These are phyloP conservation scores for Ceratocystis colombiana DNA, from an alignment of 2,329 filamentous ascomycete genomes.

Conservation along the genomic window DNA sequence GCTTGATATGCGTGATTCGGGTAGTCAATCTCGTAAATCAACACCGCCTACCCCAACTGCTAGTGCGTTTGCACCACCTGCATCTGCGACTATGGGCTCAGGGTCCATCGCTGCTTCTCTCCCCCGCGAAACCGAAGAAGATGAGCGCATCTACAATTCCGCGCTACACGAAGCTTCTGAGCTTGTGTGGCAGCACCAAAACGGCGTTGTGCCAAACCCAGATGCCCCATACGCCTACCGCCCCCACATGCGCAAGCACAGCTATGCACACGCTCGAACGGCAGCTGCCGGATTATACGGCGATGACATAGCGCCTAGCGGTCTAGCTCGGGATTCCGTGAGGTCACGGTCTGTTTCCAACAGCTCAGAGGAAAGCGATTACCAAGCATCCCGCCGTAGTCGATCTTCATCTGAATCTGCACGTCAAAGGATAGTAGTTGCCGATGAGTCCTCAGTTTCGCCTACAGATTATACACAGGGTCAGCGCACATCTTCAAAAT, in stretches of 20 bases:
- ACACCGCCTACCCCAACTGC: constrained; percentile 14
- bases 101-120: constrained; percentile 24
- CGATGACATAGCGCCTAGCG: constrained; percentile 39
- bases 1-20: constrained; percentile 47
- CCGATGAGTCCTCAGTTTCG: constrained; percentile 21
- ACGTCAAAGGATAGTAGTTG: constrained; percentile 6
- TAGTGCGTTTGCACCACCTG: constrained; percentile 19
- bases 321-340: constrained; percentile 36
- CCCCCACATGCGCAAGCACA: constrained; percentile 58
- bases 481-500: constrained; percentile 19
- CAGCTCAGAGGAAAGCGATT: constrained; percentile 44
- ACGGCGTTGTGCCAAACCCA: constrained; percentile 44
- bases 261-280: constrained; percentile 57
- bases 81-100: background rate
- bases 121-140: constrained; percentile 41
- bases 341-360: constrained; percentile 41
- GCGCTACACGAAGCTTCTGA: constrained; percentile 70
- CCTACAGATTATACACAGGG: constrained; percentile 15
- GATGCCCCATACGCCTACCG: constrained; percentile 58
- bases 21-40: constrained; percentile 25
- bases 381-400: constrained; percentile 25
- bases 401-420: constrained; percentile 19
- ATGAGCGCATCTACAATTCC: constrained; percentile 54
- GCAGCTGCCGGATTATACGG: constrained; percentile 47
- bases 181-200: constrained; percentile 65